phyloP scores from a whole-genome alignment of 2,329 filamentous ascomycete genomes.

The Calonectria hawksworthii region DNA sequence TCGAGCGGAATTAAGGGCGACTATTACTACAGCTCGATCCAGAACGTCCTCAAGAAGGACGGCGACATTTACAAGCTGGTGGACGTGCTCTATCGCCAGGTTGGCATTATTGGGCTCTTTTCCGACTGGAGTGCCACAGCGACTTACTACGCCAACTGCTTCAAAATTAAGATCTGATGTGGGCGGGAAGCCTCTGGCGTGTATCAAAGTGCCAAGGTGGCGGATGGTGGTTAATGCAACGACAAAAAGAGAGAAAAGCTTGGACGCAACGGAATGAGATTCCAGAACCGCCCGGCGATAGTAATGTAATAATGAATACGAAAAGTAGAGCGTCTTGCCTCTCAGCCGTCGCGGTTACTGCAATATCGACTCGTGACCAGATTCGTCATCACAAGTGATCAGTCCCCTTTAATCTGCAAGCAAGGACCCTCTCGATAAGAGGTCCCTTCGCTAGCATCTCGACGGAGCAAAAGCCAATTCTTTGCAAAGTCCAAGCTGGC shows the following conservation, averaged over 20 bases:
- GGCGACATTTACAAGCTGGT: slow-evolving; percentile 77
- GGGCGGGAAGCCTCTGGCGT: background rate
- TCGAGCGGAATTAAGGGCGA: slow-evolving; percentile 61
- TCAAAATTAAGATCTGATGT: slow-evolving; percentile 53
- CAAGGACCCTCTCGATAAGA: background rate
- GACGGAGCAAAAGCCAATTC: background rate
- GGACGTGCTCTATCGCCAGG: slow-evolving; percentile 72
- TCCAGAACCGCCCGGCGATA: background rate
- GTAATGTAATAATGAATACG: slow-evolving; percentile 19
- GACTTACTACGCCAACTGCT: slow-evolving; percentile 81
- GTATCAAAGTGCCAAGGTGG: background rate
- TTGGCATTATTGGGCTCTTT: slow-evolving; percentile 74
- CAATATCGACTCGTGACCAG: background rate
- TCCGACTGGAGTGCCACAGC: slow-evolving; percentile 78
- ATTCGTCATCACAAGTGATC: slow-evolving; percentile 3
- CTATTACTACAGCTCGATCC: slow-evolving; percentile 71
- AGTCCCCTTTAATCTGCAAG: slow-evolving; percentile 21
- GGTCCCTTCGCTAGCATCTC: background rate
- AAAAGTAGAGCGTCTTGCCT: background rate
- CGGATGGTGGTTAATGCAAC: background rate
- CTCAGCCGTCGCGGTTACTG: background rate
- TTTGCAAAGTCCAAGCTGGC: background rate
- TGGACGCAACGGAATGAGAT: background rate
- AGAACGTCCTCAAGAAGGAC: slow-evolving; percentile 69
- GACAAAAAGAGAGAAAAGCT: background rate